Evolutionary conservation across 2,329 filamentous ascomycete genomes (phyloP).

Genomic region (Cladosporium colombiae): DNA sequence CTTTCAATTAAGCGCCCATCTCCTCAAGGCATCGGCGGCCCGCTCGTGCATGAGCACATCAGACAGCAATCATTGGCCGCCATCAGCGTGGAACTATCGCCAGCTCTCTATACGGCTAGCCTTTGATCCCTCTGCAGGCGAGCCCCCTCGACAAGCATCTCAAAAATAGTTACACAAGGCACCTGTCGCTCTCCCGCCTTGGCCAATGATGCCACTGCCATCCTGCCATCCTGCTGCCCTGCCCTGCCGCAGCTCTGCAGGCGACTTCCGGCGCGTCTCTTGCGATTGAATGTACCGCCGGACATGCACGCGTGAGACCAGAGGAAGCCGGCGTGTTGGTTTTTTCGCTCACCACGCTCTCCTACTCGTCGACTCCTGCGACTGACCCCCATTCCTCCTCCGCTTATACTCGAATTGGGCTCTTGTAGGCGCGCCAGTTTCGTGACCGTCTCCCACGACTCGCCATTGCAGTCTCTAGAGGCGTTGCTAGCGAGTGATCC

Average conservation of each 20-base stretch:
- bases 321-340: slow-evolving; percentile 13
- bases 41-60: slow-evolving; percentile 15
- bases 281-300: neutral
- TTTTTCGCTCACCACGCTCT: slow-evolving; percentile 20
- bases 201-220: slow-evolving; percentile 16
- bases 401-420: slow-evolving; percentile 24
- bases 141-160: slow-evolving; percentile 7
- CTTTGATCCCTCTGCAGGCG: slow-evolving; percentile 1
- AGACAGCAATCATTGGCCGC: slow-evolving; percentile 11
- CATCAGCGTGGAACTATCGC: slow-evolving; percentile 3
- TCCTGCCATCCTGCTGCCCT: neutral
- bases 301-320: slow-evolving; percentile 17
- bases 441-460: neutral
- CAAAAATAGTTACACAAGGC: slow-evolving; percentile 20
- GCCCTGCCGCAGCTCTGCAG: neutral
- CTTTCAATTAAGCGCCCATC: too few species aligned
- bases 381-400: slow-evolving; percentile 24
- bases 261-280: slow-evolving; percentile 16
- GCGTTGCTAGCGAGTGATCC: slow-evolving; percentile 4
- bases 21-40: slow-evolving; percentile 8
- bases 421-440: slow-evolving; percentile 23
- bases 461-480: slow-evolving; percentile 9
- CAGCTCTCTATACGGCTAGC: neutral
- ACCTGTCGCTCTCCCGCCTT: slow-evolving; percentile 1
- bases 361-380: slow-evolving; percentile 26